phyloP scores from a whole-genome alignment of 2,329 filamentous ascomycete species.

The Diaporthe vexans region DNA sequence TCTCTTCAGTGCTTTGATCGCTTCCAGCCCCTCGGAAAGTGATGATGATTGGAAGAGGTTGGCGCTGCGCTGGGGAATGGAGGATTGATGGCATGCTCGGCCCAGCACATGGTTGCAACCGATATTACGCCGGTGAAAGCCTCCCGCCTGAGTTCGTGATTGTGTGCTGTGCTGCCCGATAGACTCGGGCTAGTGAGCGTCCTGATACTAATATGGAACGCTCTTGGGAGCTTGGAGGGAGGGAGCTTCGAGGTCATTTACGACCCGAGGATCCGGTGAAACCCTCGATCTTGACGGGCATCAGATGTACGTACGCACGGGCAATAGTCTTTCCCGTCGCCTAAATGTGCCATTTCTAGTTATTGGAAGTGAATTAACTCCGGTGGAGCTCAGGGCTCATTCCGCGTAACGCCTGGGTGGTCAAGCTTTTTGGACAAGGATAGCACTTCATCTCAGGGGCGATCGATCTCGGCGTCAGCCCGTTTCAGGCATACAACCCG shows the following conservation, averaged over 20 bases:
- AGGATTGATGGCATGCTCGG: neutral
- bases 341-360: neutral
- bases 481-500: neutral
- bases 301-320: constrained; percentile 8
- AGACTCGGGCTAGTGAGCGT: constrained; percentile 25
- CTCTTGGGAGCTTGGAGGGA: constrained; percentile 17
- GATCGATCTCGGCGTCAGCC: constrained; percentile 6
- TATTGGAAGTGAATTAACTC: neutral
- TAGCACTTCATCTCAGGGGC: neutral
- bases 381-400: neutral
- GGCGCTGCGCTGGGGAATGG: neutral
- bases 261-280: constrained; percentile 23
- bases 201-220: constrained; percentile 30
- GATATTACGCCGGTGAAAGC: neutral
- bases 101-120: constrained; percentile 20
- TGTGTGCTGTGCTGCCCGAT: constrained; percentile 15
- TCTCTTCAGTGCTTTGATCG: neutral
- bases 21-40: neutral
- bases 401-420: neutral
- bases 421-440: constrained; percentile 29
- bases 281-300: neutral
- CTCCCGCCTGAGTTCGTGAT: constrained; percentile 3
- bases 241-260: constrained; percentile 1
- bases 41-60: neutral
- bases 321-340: neutral